Percentiles rank a stretch among this genome's conserved stretches.
phyloP scores from a whole-genome alignment of 2,329 filamentous ascomycete species.

The Pseudogymnoascus sp. region DNA sequence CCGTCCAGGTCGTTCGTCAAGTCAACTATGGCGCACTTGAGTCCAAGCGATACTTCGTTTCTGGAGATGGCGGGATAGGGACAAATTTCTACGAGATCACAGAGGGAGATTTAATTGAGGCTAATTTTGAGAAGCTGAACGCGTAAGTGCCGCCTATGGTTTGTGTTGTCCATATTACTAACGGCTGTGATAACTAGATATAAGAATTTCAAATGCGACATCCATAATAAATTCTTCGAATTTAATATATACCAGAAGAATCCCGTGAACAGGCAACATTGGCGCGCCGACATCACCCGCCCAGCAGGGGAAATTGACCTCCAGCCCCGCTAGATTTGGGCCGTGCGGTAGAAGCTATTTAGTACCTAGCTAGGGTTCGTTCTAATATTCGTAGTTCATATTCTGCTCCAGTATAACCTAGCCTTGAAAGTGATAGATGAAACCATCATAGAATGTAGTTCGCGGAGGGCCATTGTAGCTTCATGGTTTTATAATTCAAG shows the following conservation, averaged over 20 bases:
- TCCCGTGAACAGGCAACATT: constrained; percentile 37
- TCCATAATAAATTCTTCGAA: constrained; percentile 41
- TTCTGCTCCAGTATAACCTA: too few species aligned
- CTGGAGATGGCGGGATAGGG: constrained; percentile 7
- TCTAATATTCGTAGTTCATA: too few species aligned
- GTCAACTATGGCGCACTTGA: constrained; percentile 39
- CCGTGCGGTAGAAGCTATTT: not conserved
- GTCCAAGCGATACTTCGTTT: constrained; percentile 36
- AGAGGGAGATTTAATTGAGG: constrained; percentile 33
- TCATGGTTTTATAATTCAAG: too few species aligned
- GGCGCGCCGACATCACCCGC: constrained; percentile 36
- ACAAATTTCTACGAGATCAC: constrained; percentile 29
- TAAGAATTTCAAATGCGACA: constrained; percentile 39
- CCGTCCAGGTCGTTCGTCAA: constrained; percentile 37
- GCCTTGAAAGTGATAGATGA: too few species aligned
- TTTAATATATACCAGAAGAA: constrained; percentile 42
- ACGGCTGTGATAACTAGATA: constrained; percentile 27
- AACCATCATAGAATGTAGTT: too few species aligned
- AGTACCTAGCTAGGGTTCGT: too few species aligned
- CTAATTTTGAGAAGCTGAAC: constrained; percentile 39
- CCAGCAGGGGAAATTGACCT: constrained; percentile 35
- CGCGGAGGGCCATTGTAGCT: too few species aligned
- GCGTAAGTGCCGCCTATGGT: constrained; percentile 28
- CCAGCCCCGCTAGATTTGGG: not conserved
- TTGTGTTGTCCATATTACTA: not conserved